Base-by-base conservation (phyloP, 345 rosid genomes). In the Arabis alpina region DNA sequence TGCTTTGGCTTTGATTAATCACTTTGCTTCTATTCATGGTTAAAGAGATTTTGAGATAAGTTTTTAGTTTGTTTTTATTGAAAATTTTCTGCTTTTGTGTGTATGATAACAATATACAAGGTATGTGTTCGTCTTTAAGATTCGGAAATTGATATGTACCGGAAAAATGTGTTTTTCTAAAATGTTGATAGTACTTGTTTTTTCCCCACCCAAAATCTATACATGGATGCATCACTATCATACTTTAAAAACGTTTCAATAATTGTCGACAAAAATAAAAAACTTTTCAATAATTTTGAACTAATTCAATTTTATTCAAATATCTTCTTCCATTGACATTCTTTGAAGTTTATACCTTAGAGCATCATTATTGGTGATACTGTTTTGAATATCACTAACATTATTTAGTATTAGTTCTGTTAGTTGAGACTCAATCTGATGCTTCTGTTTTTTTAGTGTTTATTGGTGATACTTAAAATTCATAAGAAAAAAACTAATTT, bases 1-100 rank as follows among this genome's bases (percentile, higher is more conserved):
- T 66, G 93, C 96, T 32, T 82, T 87, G 80, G 88, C 96, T 63
- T 80, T 89, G 80, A 63, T 92, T 76, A 86, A 87, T 55, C 73
- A 64, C 5, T 86, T 81, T 77, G 88, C 88, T 71, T 66, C 85
- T 27, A 72, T 83, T 42, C 83, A 67, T 64, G 81, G 75, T 57
- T 81, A 85, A 61, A 36, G 2, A 54, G 32, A 8, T 15, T 41
- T 30, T 54, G 12, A 28, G 7, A 47, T 64, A 10, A 2, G 6
- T 24, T 32, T n/a, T 30, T 55, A 36, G 34, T 47, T 55, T 56
- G 3, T 9, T 45, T 50, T 11, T 1, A 13, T 36, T 64, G 24
- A 45, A 63, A 48, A 4, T 14, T 34, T 37, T 49, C 23, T 25
- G 51, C 13, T 50, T 65, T 49, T 48, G 60, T 50, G 57, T 63